phyloP scores from a whole-genome alignment of 129 eudicot genomes.

The Flaveria bidentis region DNA sequence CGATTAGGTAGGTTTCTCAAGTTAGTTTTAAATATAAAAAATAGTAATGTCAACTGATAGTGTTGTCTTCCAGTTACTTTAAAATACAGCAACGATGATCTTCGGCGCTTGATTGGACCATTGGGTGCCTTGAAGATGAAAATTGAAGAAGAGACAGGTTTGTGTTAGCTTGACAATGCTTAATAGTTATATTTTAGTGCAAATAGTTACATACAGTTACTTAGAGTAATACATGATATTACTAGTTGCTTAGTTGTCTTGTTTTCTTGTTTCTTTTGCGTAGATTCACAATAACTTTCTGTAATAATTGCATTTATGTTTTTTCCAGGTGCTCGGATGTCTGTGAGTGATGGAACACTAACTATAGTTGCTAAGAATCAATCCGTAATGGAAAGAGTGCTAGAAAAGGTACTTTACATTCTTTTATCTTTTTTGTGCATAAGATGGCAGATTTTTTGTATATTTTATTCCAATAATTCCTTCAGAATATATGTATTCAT shows the following conservation, averaged over 20 bases:
- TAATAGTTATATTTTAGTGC: background rate
- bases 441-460: too few species aligned
- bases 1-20: conserved; percentile 52
- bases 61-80: conserved; percentile 53
- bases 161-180: conserved; percentile 14
- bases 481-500: too few species aligned
- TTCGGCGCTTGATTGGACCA: conserved; percentile 91
- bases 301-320: conserved; percentile 16
- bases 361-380: conserved; percentile 79
- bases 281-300: conserved; percentile 15
- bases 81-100: conserved; percentile 78
- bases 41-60: conserved; percentile 8
- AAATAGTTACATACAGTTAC: background rate
- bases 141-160: conserved; percentile 94
- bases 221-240: background rate
- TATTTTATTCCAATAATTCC: too few species aligned
- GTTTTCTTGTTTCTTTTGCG: background rate
- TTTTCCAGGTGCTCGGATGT: conserved; percentile 70
- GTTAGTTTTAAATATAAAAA: background rate
- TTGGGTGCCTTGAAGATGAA: conserved; percentile 85
- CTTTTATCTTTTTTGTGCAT: background rate
- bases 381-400: conserved; percentile 67
- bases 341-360: conserved; percentile 77
- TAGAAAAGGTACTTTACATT: conserved; percentile 66
- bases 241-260: conserved; percentile 11